Evolutionary conservation across 441 rosid species (phyloP), one percentile per base, ranked within the genome.

Genomic region (Gossypium lobatum): DNA sequence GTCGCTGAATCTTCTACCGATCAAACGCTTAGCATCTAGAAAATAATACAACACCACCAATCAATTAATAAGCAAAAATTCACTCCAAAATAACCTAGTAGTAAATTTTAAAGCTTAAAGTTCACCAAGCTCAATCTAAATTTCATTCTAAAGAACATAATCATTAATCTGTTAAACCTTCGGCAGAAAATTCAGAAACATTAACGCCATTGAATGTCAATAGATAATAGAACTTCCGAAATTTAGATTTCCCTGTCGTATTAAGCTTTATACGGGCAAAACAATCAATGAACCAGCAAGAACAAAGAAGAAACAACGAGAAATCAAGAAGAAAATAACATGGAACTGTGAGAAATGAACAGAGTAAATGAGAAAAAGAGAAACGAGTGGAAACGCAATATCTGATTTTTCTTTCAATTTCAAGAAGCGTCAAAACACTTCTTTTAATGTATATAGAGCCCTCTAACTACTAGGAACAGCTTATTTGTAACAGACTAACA

Each of bases 1-100:
- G 52, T 91, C 96, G 25, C 77, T 83, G 81, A 54, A 85, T 71
- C 93, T 72, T 76, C 93, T 83, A 58, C 96, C 96, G 46, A 91
- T 88, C 88, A 91, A 83, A 26, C 93, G 85, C 88, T 91, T 91
- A 0, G 96, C 96, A 85, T 91, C 93, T 91, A 80, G 42, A 59
- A 2, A 10, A 0, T 0, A 70, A 8, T 21, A 50, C 1, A 48
- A 13, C 1, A 45, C 53, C 50, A 8, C 26, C 52, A 64, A 18
- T 8, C n/a, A 18, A 42, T 50, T 0, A 21, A 5, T 3, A 31
- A 58, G 21, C 58, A 57, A 42, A 45, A 20, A 21, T 14, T 20
- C 55, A 26, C 9, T 20, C 66, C 66, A 37, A 3, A 23, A 8
- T 2, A 13, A 14, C 20, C 60, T 23, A 39, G 1, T 6, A 39